Base-by-base conservation (phyloP, 1,284 basidiomycete species). In the Leccinum fallax region DNA sequence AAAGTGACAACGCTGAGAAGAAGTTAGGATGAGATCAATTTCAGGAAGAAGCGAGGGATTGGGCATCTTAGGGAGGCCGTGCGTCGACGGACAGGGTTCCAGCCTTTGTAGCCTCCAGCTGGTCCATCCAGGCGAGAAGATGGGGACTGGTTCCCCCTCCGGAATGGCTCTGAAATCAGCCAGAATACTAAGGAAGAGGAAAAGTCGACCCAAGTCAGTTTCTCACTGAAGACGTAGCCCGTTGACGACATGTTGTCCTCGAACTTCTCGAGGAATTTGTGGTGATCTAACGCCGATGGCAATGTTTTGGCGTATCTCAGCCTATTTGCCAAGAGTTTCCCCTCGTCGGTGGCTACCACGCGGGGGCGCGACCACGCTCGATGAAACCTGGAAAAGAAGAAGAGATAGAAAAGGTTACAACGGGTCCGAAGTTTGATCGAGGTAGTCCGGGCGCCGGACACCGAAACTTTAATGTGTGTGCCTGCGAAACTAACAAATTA, bases 181-280 rank as follows among this genome's bases (percentile, higher is more conserved):
- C 49, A 76, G 58, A 2, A 76, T 68, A 30, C 28, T 30, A 5
- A 67, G 71, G 49, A 61, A 74, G 19, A 76, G 65, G 63, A 74
- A 76, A 76, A 74, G 58, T 76, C 74, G 10, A 66, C 72, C 73
- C 75, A 76, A 4, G 55, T 66, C 38, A 71, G 6, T 38, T 64
- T 64, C 7, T 61, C 61, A 1, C 73, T 71, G 49, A 75, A 75
- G 1, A 69, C 59, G 19, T 67, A 76, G 16, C 69, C 75, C 1
- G 66, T 62, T 0, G 64, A 64, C 4, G 72, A 65, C 71, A 74
- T 73, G 21, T 55, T 26, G 0, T 58, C 63, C 57, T 74, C 71
- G 11, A 30, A 38, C 13, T 3, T 21, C 21, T 51, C 9, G 40
- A 74, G 65, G 52, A 72, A 62, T n/a, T 46, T 59, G 4, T 54